These are phyloP conservation scores for Torulaspora maleeae DNA, from an alignment of 805 yeast genomes.

Conservation along the genomic window DNA sequence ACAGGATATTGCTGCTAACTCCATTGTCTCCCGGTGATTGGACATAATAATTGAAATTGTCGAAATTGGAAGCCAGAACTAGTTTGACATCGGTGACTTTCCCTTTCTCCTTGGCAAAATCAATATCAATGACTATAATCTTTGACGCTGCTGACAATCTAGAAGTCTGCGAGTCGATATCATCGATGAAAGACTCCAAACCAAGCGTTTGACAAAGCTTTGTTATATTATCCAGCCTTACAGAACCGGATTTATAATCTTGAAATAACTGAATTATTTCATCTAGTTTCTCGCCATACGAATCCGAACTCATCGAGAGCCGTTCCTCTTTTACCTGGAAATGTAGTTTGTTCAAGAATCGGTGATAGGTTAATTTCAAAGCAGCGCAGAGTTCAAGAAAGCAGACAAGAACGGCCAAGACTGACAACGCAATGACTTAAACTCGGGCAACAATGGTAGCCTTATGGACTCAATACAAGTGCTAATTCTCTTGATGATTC, in stretches of 20 bases:
- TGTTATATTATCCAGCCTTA: slow-evolving; percentile 32
- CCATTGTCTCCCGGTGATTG: slow-evolving; percentile 11
- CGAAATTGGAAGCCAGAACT: slow-evolving; percentile 37
- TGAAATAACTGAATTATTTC: slow-evolving; percentile 32
- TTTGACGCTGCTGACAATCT: slow-evolving; percentile 37
- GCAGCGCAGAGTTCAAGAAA: too few relatives aligned
- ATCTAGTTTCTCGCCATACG: slow-evolving; percentile 26
- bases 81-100: slow-evolving; percentile 35
- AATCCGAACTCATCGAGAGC: slow-evolving; percentile 25
- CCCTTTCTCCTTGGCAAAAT: slow-evolving; percentile 26
- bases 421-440: too few relatives aligned
- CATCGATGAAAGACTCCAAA: slow-evolving; percentile 35
- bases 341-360: too few relatives aligned
- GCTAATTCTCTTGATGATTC: too few relatives aligned
- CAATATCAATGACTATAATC: slow-evolving; percentile 37
- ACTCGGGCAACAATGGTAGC: too few relatives aligned
- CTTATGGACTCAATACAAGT: too few relatives aligned
- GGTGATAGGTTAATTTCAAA: too few relatives aligned
- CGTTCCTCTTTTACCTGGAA: neutral
- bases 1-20: slow-evolving; percentile 26
- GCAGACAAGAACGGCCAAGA: too few relatives aligned
- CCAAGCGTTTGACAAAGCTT: slow-evolving; percentile 35
- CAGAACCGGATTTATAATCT: slow-evolving; percentile 33
- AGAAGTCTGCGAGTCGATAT: slow-evolving; percentile 24
- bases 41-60: slow-evolving; percentile 34